Conservation (phyloP, 2,329 filamentous ascomycete genomes). For the Aspergillus sp. region DNA sequence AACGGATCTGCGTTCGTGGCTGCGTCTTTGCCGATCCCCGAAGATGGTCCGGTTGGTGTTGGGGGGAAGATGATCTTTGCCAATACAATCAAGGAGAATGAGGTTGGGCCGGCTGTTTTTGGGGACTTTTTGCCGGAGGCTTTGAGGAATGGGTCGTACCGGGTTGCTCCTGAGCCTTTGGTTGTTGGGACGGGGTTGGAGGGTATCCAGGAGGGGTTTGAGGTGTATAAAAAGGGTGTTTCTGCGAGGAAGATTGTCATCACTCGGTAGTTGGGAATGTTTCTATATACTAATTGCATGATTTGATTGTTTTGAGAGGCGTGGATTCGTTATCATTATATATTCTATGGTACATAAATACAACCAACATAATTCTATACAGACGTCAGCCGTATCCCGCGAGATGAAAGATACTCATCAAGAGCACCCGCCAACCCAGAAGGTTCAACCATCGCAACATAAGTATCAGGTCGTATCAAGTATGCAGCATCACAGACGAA, state of each 20-base stretch:
- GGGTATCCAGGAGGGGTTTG: conserved; percentile 15
- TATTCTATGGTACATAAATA: conserved; percentile 1
- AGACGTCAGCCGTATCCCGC: conserved; percentile 1
- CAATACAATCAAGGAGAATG: conserved; percentile 16
- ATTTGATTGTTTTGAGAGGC: too few species aligned
- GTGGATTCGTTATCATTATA: too few species aligned
- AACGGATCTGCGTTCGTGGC: too few species aligned
- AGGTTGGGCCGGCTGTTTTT: conserved; percentile 23
- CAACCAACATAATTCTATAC: conserved; percentile 3
- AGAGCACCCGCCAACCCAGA: conserved; percentile 12
- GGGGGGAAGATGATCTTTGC: conserved; percentile 21
- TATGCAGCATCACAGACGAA: conserved; percentile 21
- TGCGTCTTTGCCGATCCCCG: neutral
- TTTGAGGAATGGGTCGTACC: conserved; percentile 26
- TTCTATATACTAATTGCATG: too few species aligned
- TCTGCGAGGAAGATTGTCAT: conserved; percentile 25
- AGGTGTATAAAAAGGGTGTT: conserved; percentile 15
- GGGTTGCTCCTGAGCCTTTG: conserved; percentile 18
- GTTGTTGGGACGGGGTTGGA: conserved; percentile 19
- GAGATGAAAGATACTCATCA: conserved; percentile 16
- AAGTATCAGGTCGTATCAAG: conserved; percentile 26
- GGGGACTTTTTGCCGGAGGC: conserved; percentile 27
- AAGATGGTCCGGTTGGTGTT: conserved; percentile 13
- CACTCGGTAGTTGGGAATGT: conserved; percentile 1
- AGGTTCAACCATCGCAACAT: conserved; percentile 20